These are phyloP conservation scores for Monosporascus sp. DNA, from an alignment of 2,329 filamentous ascomycete genomes.

Conservation along the genomic window DNA sequence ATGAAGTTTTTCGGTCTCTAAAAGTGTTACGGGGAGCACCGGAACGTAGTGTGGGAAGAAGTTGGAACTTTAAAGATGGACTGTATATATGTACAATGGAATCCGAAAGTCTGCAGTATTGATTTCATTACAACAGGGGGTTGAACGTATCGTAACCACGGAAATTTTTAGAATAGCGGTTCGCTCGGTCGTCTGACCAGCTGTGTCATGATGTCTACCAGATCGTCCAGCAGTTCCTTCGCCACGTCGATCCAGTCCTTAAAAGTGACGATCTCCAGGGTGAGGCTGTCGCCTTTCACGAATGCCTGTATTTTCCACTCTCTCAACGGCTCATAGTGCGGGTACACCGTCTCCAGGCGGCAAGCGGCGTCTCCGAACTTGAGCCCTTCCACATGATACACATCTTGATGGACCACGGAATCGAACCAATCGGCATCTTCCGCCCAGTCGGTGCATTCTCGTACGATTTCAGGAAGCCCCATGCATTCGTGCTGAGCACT, in stretches of 20 bases:
- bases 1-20: conserved; percentile 9
- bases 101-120: neutral
- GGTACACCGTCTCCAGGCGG: conserved; percentile 54
- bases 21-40: neutral
- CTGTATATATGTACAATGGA: neutral
- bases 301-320: conserved; percentile 60
- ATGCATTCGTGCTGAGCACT: conserved; percentile 51
- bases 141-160: too few relatives aligned
- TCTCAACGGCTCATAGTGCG: conserved; percentile 49
- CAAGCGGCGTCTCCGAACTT: conserved; percentile 31
- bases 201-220: conserved; percentile 36
- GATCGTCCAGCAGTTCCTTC: conserved; percentile 42
- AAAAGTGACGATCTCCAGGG: conserved; percentile 56
- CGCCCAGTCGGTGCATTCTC: conserved; percentile 41
- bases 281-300: conserved; percentile 44
- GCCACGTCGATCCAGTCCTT: conserved; percentile 50
- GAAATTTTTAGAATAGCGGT: conserved; percentile 19
- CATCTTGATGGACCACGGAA: conserved; percentile 54
- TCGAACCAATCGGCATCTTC: conserved; percentile 41
- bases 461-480: conserved; percentile 48
- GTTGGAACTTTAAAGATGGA: neutral
- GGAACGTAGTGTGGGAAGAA: neutral
- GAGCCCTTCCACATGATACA: conserved; percentile 55
- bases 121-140: too few relatives aligned
- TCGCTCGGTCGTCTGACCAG: conserved; percentile 33